Base-by-base conservation (phyloP, 1,139 yeast genomes). In the Pichia sp. region DNA sequence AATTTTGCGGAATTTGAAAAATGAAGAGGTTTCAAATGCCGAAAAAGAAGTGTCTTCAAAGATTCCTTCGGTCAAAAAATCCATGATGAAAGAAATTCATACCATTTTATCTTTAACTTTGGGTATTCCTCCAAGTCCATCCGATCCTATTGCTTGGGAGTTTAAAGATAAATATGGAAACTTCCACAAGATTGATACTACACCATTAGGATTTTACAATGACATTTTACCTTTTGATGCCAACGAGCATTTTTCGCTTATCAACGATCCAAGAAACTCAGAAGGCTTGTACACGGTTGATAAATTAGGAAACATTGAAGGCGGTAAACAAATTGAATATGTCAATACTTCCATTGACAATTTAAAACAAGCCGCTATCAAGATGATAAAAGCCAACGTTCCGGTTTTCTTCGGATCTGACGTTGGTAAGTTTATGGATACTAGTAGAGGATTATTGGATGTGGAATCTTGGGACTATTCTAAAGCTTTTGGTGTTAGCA, bases 361-460 rank as follows among this genome's bases (percentile, higher is more conserved):
- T 36, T 64, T 80, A 51, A 80, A 80, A 61, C 49, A 67, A 40
- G 71, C 77, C 16, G 83, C 81, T 29, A 77, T 80, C 50, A 67
- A 67, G 45, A 72, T 77, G 73, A 70, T 80, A 57, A 69, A 77
- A 56, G 72, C 71, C 54, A 75, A 79, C 55, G 79, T 77, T 53
- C 85, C 85, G 0, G 78, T 80, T 10, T 80, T 80, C 63, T 80
- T 80, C 57, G 85, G 85, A 8, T 76, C 76, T n/a, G 85, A 80
- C 55, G 85, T 79, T 33, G 82, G 81, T 28, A 76, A 79, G 59
- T 79, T 71, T 55, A 64, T 67, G 41, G 73, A 75, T 56, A 59
- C 69, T 11, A 50, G 53, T 7, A 55, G 71, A 3, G 86, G 86
- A 11, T 60, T 77, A 23, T 67, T 80, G 60, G 86, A 79, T 55